Base-by-base conservation (phyloP, 208 protist genomes). In the Wallacemonas sp. region DNA sequence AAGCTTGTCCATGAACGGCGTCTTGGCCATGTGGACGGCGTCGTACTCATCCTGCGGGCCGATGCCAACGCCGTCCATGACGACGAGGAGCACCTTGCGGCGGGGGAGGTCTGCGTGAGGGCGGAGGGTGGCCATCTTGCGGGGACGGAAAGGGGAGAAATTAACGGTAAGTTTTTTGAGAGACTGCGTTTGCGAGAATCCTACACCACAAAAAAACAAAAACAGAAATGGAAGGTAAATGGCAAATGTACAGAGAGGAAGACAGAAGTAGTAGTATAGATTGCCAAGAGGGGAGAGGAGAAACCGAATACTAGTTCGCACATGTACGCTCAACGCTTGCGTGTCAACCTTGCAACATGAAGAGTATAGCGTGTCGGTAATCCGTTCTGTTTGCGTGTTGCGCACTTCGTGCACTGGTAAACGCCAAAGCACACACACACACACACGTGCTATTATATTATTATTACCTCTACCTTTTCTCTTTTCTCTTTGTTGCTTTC, bases 41-140 rank as follows among this genome's bases (percentile, higher is more conserved):
- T 98, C 92, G 74, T 95, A 97, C 49, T 92, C 87, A 64, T 97
- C 89, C 33, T 81, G 62, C 16, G 87, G 85, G 36, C 93, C 93
- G 62, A 96, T 93, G 55, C 93, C 93, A 32, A 96, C 72, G 48
- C 93, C 93, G 60, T 97, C 93, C 70, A 96, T 83, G 46, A 97
- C 87, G 34, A 92, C 85, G 46, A 97, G 54, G 29, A 97, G 78
- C 58, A 97, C 62, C 63, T 74, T 79, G 63, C 90, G 90, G 61
- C 87, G 87, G 26, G 87, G 90, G 41, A 96, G 90, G 14, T 68
- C 38, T n/a, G 36, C 24, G 76, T 96, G 90, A 2, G 48, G 75
- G 19, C 64, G 41, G 46, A 96, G 78, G 1, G 70, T 69, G n/a
- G 80, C 73, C 85, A 93, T 95, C 32, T 24, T 58, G 52, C 52